Evolutionary conservation across 2,329 filamentous ascomycete species (phyloP), one percentile per base, ranked within the genome.

Genomic region (Xylariaceae sp.): DNA sequence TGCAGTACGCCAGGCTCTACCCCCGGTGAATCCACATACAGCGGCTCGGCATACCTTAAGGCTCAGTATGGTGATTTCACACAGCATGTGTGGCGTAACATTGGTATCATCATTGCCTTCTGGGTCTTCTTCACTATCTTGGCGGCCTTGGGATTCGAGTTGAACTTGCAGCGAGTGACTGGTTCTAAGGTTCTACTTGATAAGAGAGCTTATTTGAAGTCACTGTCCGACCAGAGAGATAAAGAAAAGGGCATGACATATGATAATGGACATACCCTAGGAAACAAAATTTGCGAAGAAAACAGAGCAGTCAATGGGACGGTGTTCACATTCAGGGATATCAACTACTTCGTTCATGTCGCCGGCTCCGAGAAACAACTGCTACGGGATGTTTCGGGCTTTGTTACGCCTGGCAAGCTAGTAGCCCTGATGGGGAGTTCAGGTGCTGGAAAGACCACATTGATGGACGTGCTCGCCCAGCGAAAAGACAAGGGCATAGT

Each of bases 401-500:
- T 87, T 78, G 89, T 94, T 36, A 88, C 90, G 56, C 90, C 91
- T 1, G 90, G 90, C 26, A 92, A 88, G 46, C 73, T 92, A 43
- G 92, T 89, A 8, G 90, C 89, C 7, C 78, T 92, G 0, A 93
- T 93, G 89, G 87, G 78, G 29, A 76, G 77, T 18, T 79, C 77
- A 4, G 66, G 66, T 9, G 65, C 66, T 35, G 76, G 73, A 67
- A 69, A 63, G 62, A 63, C 59, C 3, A 64, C 52, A 0, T 26
- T 64, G 21, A 39, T 69, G 33, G 65, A 71, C 53, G 52, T 45
- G 1, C 42, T 62, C 23, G 47, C 53, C 68, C 73, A 75, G 39
- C 27, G 90, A 89, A 44, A 92, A 92, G 70, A 92, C 1, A 88
- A 90, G 77, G 91, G 91, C 64, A 85, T 88, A 16, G 83, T 93